phyloP scores from a whole-genome alignment of 306 rosid genomes.

The Prinsepia uniflora region DNA sequence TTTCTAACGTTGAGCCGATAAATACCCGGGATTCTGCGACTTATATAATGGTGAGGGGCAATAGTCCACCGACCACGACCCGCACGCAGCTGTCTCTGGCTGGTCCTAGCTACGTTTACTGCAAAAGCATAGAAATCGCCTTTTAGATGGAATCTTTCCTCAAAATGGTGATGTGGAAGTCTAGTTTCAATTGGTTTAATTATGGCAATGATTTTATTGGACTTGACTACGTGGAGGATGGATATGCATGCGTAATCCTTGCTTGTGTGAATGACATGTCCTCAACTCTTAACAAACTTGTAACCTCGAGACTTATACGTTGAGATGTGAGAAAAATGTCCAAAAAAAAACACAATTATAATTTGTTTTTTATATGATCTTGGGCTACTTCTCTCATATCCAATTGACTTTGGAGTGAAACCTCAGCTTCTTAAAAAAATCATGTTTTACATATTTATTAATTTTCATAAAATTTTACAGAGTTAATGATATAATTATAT shows the following conservation, averaged over 20 bases:
- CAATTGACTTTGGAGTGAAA: too few species aligned
- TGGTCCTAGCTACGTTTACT: slow-evolving; percentile 31
- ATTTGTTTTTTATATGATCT: too few species aligned
- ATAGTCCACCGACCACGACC: slow-evolving; percentile 16
- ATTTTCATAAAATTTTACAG: too few species aligned
- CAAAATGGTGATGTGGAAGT: background rate
- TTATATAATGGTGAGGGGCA: background rate
- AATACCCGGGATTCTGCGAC: too few species aligned
- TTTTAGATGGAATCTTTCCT: slow-evolving; percentile 10
- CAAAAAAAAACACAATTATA: too few species aligned
- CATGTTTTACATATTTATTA: too few species aligned
- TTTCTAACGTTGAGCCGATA: too few species aligned
- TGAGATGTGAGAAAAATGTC: too few species aligned
- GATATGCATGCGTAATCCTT: slow-evolving; percentile 12
- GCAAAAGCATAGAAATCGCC: slow-evolving; percentile 30
- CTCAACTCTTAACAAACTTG: background rate
- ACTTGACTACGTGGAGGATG: slow-evolving; percentile 13
- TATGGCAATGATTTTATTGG: background rate
- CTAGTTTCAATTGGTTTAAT: background rate
- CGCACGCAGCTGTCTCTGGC: background rate
- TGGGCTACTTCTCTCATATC: too few species aligned
- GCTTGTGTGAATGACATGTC: slow-evolving; percentile 13
- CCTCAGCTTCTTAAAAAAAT: too few species aligned
- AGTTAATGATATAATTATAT: too few species aligned
- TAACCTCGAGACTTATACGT: too few species aligned